A percentile compares a stretch with the other conserved stretches of the same genome.
These are phyloP conservation scores for Croton setiger DNA, from an alignment of 441 rosid species.

Conservation along the genomic window DNA sequence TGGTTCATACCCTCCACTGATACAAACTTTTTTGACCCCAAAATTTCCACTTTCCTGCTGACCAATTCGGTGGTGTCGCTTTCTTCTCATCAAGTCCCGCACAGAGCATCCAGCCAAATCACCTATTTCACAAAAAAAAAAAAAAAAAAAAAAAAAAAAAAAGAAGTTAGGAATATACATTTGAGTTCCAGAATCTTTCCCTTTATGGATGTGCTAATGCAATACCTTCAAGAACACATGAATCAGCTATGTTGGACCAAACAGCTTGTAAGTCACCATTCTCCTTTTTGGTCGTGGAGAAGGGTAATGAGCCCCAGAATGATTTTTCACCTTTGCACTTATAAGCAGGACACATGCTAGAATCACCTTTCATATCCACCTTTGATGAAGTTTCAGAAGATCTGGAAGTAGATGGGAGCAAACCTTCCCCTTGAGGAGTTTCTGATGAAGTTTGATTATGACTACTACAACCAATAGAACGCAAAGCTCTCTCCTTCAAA, in stretches of 20 bases:
- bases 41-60: constrained; percentile 38
- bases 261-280: constrained; percentile 32
- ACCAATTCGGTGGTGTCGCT: constrained; percentile 48
- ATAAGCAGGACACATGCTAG: constrained; percentile 25
- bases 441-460: constrained; percentile 34
- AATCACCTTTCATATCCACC: constrained; percentile 41
- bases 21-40: constrained; percentile 34
- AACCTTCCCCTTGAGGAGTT: constrained; percentile 43
- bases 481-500: constrained; percentile 39
- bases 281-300: constrained; percentile 34
- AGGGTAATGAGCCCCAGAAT: constrained; percentile 79
- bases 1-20: constrained; percentile 27
- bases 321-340: constrained; percentile 39
- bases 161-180: constrained; percentile 31
- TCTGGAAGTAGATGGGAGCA: constrained; percentile 30
- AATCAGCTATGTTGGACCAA: constrained; percentile 29
- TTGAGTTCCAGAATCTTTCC: constrained; percentile 28
- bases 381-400: constrained; percentile 40
- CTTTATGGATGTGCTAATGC: constrained; percentile 20
- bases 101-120: constrained; percentile 53
- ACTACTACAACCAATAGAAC: constrained; percentile 26
- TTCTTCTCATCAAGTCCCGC: constrained; percentile 91
- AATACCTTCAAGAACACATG: constrained; percentile 29
- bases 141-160: no score
- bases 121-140: constrained; percentile 32